Base-by-base conservation (phyloP, 164 flowering plant species). In the Piper longum region DNA sequence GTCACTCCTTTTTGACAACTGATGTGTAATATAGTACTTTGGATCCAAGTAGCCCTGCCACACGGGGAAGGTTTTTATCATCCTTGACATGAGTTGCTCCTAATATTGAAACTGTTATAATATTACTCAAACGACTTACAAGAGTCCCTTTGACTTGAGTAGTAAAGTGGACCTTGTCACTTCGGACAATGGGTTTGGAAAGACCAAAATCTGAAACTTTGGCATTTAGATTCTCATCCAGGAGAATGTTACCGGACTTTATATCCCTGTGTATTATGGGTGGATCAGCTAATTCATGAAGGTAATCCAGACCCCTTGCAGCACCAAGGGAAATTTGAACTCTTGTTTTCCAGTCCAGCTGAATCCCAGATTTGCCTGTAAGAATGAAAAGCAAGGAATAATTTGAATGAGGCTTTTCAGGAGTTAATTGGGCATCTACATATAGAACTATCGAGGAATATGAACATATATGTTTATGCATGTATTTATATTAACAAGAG, bases 31-130 rank as follows among this genome's bases (percentile, higher is more conserved):
- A 79, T 89, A 91, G 64, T 91, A 91, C 69, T 91, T 96, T 16
- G 98, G 98, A 77, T 91, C 96, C 52, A 91, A 69, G 77, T 91
- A 91, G 54, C 98, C 98, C 98, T 91, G 84, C 41, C 19, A 26
- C 36, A 26, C 7, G 7, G n/a, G 41, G 16, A 5, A 40, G 6
- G 16, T 14, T 60, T 39, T 5, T 41, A 26, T 26, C 36, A 26
- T 26, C 1, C 36, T 26, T 26, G 36, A 26, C 36, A 26, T 26
- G 36, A 26, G 2, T 26, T 26, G 36, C 36, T 26, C 8, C 48
- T 44, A 44, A 6, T 44, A 5, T 44, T 16, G 0, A n/a, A 26
- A 13, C 18, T 5, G 4, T 16, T n/a, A 19, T 5, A 43, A 43
- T 43, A 5, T 44, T 6, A 5, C 11, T 42, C 64, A 14, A 5